Evolutionary conservation across 345 rosid species (phyloP).

Genomic region (Draba incana): DNA sequence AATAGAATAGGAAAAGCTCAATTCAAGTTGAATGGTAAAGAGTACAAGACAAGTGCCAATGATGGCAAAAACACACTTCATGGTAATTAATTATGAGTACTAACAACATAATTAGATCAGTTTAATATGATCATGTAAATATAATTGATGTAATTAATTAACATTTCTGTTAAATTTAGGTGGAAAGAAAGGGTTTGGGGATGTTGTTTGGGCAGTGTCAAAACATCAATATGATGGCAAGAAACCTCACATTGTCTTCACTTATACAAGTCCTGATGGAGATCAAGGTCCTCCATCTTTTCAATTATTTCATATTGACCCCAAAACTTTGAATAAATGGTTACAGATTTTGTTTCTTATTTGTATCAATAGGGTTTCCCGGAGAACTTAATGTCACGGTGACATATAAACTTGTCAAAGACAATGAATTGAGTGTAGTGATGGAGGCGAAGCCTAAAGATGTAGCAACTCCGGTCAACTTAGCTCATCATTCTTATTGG

Average conservation of each 20-base stretch:
- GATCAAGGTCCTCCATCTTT: constrained; percentile 59
- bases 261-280: constrained; percentile 71
- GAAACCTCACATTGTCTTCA: constrained; percentile 60
- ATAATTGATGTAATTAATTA: background rate
- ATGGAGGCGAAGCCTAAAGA: constrained; percentile 77
- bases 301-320: background rate
- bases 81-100: constrained; percentile 48
- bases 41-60: constrained; percentile 65
- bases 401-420: constrained; percentile 47
- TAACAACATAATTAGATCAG: constrained; percentile 9
- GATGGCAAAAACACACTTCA: constrained; percentile 87
- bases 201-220: constrained; percentile 70
- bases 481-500: constrained; percentile 88
- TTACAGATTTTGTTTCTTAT: background rate
- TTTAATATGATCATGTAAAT: background rate
- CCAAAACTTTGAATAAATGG: background rate
- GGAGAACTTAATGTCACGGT: constrained; percentile 60
- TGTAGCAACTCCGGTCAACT: constrained; percentile 80
- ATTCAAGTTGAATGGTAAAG: constrained; percentile 65
- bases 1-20: constrained; percentile 76
- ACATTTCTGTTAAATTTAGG: constrained; percentile 42
- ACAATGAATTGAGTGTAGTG: constrained; percentile 49
- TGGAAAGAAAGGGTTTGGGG: constrained; percentile 77
- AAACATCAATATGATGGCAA: constrained; percentile 48
- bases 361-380: constrained; percentile 70